Evolutionary conservation across 1,139 yeast genomes (phyloP).

Genomic region (Zhuliangozyma blackwelliae): DNA sequence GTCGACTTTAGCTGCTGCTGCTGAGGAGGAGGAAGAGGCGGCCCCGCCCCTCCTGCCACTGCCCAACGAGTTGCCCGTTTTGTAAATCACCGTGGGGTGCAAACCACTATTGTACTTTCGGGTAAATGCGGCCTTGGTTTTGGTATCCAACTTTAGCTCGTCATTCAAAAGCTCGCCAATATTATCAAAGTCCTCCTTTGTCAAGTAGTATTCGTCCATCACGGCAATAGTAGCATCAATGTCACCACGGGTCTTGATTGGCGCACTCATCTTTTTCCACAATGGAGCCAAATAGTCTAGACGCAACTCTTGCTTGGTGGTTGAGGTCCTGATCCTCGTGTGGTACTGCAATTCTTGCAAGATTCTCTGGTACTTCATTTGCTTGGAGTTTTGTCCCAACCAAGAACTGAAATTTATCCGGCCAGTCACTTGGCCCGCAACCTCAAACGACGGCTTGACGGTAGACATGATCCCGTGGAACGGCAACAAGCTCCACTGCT

Average conservation of each 20-base stretch:
- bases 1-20: conserved; percentile 35
- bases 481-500: conserved; percentile 94
- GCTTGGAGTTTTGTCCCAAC: conserved; percentile 89
- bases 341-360: conserved; percentile 89
- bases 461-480: conserved; percentile 87
- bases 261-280: conserved; percentile 50
- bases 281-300: conserved; percentile 72
- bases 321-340: conserved; percentile 72
- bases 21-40: not conserved
- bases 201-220: conserved; percentile 80
- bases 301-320: conserved; percentile 72
- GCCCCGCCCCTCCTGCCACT: conserved; percentile 30
- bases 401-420: conserved; percentile 79
- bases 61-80: conserved; percentile 54
- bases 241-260: conserved; percentile 50
- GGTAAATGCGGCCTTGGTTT: conserved; percentile 80
- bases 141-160: conserved; percentile 55
- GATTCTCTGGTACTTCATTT: conserved; percentile 70
- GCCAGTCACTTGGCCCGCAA: conserved; percentile 68
- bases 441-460: conserved; percentile 71
- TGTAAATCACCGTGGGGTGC: conserved; percentile 87
- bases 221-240: conserved; percentile 58
- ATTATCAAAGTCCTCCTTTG: conserved; percentile 89
- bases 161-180: conserved; percentile 47
- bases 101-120: conserved; percentile 67